Conservation (phyloP, 257 asterid genomes). For the Osmanthus fragrans region DNA sequence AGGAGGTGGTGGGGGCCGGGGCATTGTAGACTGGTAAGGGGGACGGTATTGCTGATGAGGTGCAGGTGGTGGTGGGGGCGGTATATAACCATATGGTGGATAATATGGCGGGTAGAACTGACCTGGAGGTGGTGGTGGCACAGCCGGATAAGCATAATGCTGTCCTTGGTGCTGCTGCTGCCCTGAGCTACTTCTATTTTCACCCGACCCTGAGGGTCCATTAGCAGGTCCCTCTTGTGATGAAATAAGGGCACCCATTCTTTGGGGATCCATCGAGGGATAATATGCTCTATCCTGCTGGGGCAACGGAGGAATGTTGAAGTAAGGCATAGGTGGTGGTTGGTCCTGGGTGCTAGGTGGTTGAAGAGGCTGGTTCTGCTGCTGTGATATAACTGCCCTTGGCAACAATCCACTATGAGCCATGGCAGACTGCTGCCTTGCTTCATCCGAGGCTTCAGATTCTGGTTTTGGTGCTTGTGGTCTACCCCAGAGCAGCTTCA, state of each 20-base stretch:
- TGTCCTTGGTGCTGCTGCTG: constrained; percentile 46
- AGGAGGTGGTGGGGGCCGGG: constrained; percentile 46
- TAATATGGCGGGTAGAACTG: constrained; percentile 70
- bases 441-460: constrained; percentile 69
- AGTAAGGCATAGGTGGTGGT: constrained; percentile 71
- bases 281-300: constrained; percentile 77
- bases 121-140: constrained; percentile 67
- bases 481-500: constrained; percentile 94
- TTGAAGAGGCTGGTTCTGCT: constrained; percentile 71
- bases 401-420: constrained; percentile 90
- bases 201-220: constrained; percentile 61
- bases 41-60: constrained; percentile 61
- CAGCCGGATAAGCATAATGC: constrained; percentile 52
- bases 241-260: constrained; percentile 83
- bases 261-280: constrained; percentile 98
- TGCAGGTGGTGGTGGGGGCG: constrained; percentile 61
- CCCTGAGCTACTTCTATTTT: constrained; percentile 43
- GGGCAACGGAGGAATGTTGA: constrained; percentile 79
- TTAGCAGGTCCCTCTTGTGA: constrained; percentile 72
- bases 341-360: constrained; percentile 58
- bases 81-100: constrained; percentile 71
- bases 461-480: constrained; percentile 79
- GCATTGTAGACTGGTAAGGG: constrained; percentile 51
- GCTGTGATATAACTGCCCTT: constrained; percentile 88
- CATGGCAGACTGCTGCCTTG: constrained; percentile 68